Base-by-base conservation (phyloP, 2,329 filamentous ascomycete genomes). In the Basipetospora chlamydospora region DNA sequence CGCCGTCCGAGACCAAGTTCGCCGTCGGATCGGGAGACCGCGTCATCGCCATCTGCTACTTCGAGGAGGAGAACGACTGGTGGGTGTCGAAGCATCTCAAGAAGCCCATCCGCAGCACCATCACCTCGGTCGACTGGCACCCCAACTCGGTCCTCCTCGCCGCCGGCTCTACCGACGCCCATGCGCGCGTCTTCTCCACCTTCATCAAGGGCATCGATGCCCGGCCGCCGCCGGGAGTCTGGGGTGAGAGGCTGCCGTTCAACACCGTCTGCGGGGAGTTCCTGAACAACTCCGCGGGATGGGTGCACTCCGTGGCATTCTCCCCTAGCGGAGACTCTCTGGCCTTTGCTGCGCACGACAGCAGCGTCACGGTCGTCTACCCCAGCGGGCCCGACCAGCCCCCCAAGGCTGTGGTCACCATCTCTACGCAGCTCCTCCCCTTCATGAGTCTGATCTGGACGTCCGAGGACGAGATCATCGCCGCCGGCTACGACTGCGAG, bases 31-130 rank as follows among this genome's bases (percentile, higher is more conserved):
- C 87, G 20, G 90, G 90, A 43, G 90, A 94, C 48, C 79, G 90
- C 44, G 81, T 94, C 45, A 94, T 98, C 50, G 86, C 90, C 28
- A 73, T 96, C 48, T 98, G 90, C 69, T 96, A 96, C 66, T 98
- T 98, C 49, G 90, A 98, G 55, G 84, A 94, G 57, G 90, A 98
- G 60, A 95, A 98, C 60, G 87, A 98, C 66, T 98, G 90, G 90
- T 98, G 90, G 90, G 88, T 98, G 28, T 95, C 87, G 26, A 98
- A 98, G 70, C 90, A 98, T 61, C 64, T 98, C 53, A 96, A 96
- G 75, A 98, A 96, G 72, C 90, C 90, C 15, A 93, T 98, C 50
- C 82, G 88, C 47, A 94, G 86, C 56, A 98, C 90, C 39, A 88
- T 98, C 50, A 96, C 90, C 39, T 86, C 82, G 12, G 76, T 98